Conservation (phyloP, 345 rosid species). For the Linum lewisii region DNA sequence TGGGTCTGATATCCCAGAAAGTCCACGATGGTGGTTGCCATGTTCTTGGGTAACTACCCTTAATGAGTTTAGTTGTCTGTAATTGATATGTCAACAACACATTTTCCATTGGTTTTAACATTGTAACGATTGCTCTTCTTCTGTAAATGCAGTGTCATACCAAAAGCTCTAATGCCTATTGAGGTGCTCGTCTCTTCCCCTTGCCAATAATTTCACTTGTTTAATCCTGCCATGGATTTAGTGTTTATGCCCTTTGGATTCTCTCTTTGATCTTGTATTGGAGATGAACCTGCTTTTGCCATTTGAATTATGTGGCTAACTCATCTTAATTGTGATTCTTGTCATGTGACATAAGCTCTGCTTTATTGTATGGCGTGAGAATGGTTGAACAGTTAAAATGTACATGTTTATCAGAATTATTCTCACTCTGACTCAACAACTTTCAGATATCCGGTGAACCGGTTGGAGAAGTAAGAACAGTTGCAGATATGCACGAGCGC, state of each 20-base stretch:
- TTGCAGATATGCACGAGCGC: constrained; percentile 90
- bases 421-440: constrained; percentile 1
- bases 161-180: constrained; percentile 82
- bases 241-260: constrained; percentile 8
- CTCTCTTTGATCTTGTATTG: not conserved
- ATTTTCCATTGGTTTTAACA: not conserved
- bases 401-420: constrained; percentile 9
- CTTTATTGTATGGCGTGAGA: not conserved
- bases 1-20: constrained; percentile 86
- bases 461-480: constrained; percentile 76
- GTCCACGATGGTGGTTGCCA: constrained; percentile 79
- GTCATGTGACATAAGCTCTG: not conserved
- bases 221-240: not conserved
- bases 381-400: not conserved
- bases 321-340: not conserved
- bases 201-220: not conserved
- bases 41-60: constrained; percentile 68
- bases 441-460: constrained; percentile 80
- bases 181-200: constrained; percentile 46
- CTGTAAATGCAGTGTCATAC: constrained; percentile 72
- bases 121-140: not conserved
- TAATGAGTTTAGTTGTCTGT: too few species aligned
- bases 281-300: constrained; percentile 1
- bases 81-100: too few species aligned
- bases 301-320: not conserved